Evolutionary conservation across 139 green algal species (phyloP).

Genomic region (Chlorella sp.): DNA sequence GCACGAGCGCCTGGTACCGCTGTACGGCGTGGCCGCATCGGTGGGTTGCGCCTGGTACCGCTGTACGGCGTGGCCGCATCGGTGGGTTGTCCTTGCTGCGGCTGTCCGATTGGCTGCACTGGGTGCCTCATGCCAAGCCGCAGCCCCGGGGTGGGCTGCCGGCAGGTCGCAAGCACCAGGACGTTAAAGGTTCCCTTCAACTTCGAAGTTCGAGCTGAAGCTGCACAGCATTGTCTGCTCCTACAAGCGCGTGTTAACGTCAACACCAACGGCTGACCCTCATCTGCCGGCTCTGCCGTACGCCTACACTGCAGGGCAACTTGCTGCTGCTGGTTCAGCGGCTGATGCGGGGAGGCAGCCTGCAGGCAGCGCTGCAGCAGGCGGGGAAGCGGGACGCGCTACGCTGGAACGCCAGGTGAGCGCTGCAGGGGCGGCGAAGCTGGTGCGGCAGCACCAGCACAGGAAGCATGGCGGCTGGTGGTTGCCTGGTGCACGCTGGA

Average conservation of each 20-base stretch:
- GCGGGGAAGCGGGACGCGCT: neutral
- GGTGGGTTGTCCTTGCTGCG: neutral
- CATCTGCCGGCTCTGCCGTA: neutral
- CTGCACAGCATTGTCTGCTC: too few species aligned
- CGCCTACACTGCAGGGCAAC: neutral
- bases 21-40: neutral
- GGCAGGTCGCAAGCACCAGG: neutral
- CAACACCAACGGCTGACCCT: too few species aligned
- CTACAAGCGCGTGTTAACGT: too few species aligned
- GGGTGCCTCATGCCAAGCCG: too few species aligned
- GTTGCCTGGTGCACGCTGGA: neutral
- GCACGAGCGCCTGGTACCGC: conserved; percentile 6
- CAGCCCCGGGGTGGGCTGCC: too few species aligned
- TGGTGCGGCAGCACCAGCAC: too few species aligned
- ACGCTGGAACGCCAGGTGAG: neutral
- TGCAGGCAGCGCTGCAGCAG: neutral
- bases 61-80: neutral
- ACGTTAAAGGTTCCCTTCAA: too few species aligned
- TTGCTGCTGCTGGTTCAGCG: conserved; percentile 4
- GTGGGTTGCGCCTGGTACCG: neutral
- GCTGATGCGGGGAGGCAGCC: conserved; percentile 10
- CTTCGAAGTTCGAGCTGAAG: too few species aligned
- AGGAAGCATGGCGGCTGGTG: too few species aligned
- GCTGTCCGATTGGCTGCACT: neutral
- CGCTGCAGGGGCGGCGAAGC: too few species aligned